A percentile compares a stretch with the other conserved stretches of the same genome.
These are phyloP conservation scores for Triticum timopheevii DNA, from an alignment of 176 grass and related monocot genomes.

Conservation along the genomic window DNA sequence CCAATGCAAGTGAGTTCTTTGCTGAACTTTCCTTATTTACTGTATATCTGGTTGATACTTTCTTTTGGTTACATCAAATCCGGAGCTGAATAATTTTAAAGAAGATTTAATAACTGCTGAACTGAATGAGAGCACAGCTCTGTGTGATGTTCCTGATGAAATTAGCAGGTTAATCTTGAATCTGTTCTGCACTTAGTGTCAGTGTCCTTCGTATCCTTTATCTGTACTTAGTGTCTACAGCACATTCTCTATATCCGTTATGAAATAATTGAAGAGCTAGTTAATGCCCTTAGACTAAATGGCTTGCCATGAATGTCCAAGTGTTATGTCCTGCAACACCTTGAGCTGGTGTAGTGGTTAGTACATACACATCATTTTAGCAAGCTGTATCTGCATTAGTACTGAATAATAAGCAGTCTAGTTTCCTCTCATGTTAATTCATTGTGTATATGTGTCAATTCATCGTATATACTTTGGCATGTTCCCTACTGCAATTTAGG, in stretches of 20 bases:
- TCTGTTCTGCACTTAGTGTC: not conserved
- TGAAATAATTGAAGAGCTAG: conserved; percentile 8
- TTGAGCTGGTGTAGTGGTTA: not conserved
- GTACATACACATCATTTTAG: not conserved
- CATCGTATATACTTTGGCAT: too few species aligned
- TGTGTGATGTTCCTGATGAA: not conserved
- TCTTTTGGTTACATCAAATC: not conserved
- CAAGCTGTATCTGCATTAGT: not conserved
- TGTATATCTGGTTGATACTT: not conserved
- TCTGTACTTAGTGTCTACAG: not conserved
- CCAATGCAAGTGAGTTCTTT: conserved; percentile 66
- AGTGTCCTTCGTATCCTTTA: not conserved
- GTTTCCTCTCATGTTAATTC: not conserved
- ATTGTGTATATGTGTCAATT: not conserved
- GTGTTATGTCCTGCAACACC: conserved; percentile 4
- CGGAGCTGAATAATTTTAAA: not conserved
- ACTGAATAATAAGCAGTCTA: not conserved
- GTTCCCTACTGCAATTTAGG: not conserved
- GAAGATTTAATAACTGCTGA: not conserved
- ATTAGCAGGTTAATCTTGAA: not conserved
- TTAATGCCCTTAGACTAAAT: conserved; percentile 10
- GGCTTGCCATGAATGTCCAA: not conserved
- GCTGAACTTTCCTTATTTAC: not conserved
- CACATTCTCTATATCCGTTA: conserved; percentile 1
- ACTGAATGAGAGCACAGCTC: not conserved